phyloP scores from a whole-genome alignment of 2,329 filamentous ascomycete species.

The Teratosphaeria gauchensis region DNA sequence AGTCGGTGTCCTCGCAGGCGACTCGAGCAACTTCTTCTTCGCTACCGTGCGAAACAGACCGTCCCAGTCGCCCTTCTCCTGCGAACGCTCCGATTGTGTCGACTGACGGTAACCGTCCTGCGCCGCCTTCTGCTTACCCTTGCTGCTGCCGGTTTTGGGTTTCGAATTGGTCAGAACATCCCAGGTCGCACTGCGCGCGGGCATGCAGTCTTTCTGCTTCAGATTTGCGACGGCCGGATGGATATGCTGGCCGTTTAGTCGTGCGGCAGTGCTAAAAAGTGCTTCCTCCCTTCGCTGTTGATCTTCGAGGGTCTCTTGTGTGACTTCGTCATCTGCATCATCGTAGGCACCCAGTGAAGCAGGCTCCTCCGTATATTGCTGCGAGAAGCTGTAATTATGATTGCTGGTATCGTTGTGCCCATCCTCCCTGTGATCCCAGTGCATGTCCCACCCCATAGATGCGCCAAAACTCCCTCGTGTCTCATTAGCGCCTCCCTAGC shows the following conservation, averaged over 20 bases:
- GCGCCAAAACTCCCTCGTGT: slow-evolving; percentile 17
- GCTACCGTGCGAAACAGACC: slow-evolving; percentile 3
- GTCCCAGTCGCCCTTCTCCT: slow-evolving; percentile 6
- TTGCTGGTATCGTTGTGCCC: neutral
- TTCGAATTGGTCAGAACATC: neutral
- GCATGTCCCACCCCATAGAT: slow-evolving; percentile 1
- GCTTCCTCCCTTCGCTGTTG: neutral
- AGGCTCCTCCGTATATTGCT: neutral
- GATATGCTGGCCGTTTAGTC: neutral
- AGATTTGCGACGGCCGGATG: neutral
- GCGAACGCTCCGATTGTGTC: slow-evolving; percentile 1
- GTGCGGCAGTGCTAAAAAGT: neutral
- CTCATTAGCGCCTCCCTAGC: slow-evolving; percentile 24
- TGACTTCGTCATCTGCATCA: neutral
- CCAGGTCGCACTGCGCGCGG: neutral
- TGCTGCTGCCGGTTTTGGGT: neutral
- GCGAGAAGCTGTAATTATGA: neutral
- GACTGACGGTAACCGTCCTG: neutral
- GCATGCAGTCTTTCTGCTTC: neutral
- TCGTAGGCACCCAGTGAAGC: neutral
- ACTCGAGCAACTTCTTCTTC: slow-evolving; percentile 1
- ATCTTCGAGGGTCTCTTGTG: neutral
- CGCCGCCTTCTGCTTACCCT: neutral
- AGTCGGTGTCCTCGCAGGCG: neutral
- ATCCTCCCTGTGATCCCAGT: neutral